Base-by-base conservation (phyloP, 805 yeast species). In the Komagataella kurtzmanii region DNA sequence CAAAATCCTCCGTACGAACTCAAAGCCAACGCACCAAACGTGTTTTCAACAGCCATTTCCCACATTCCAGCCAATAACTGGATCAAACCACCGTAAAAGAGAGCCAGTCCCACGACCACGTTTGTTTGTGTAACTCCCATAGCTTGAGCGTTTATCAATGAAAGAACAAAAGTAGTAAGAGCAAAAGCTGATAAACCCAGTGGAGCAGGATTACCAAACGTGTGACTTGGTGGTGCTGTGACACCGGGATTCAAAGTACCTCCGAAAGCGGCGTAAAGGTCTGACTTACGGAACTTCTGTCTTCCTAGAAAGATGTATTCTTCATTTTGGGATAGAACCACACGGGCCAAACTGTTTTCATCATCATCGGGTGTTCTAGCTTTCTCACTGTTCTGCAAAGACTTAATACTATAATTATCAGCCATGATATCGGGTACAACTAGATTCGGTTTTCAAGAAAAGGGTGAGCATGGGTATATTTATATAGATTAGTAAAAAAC, bases 201-300 rank as follows among this genome's bases (percentile, higher is more conserved):
- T 19, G 90, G 90, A 48, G 85, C 85, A 23, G 91, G 90, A 59
- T 84, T 84, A 53, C 83, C 90, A 68, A 76, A 72, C 54, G 74
- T 73, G 58, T 82, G 81, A 7, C 68, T 61, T 14, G 91, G 75
- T 4, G 79, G 75, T n/a, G 76, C 73, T 24, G 77, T 65, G 52
- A 71, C 48, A 72, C 88, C 91, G 21, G 93, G 88, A 57, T 81
- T 81, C 62, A 85, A 69, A 17, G 85, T 74, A 81, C 96, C 96
- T 65, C 95, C 96, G 56, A 85, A 85, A 2, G 91, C 91, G 23
- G 66, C 66, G 50, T 71, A 67, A 52, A 85, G 70, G 50, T 85
- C 90, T 50, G 72, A 64, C 58, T 74, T 77, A 52, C 79, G 71
- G 55, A 83, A 88, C 64, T 77, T 81, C 55, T 83, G 81, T 59